Evolutionary conservation across 140 eudicot genomes (phyloP).

Genomic region (Senecio squalidus): DNA sequence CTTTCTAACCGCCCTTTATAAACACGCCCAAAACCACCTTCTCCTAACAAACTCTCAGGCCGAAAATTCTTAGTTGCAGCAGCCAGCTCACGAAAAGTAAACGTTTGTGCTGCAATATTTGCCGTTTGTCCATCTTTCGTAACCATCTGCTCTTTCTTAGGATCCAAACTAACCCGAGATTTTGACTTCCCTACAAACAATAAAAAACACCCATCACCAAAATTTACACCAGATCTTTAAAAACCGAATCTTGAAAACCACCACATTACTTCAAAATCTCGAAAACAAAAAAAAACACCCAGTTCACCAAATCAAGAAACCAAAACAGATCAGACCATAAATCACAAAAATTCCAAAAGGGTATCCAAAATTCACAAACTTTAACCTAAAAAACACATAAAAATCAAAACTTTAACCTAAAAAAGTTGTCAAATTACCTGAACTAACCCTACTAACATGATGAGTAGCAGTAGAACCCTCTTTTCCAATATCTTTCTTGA

Average conservation of each 20-base stretch:
- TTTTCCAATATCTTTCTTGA: slow-evolving; percentile 67
- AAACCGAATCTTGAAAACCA: no score
- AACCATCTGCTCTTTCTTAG: slow-evolving; percentile 70
- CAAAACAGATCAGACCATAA: slow-evolving; percentile 38
- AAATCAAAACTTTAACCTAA: slow-evolving; percentile 15
- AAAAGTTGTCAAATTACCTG: no score
- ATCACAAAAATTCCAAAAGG: slow-evolving; percentile 10
- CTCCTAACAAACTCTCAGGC: slow-evolving; percentile 81
- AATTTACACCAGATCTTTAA: slow-evolving; percentile 24
- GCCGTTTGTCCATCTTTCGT: slow-evolving; percentile 76
- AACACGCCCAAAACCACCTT: slow-evolving; percentile 98
- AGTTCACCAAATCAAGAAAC: slow-evolving; percentile 18
- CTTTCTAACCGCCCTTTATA: slow-evolving; percentile 85
- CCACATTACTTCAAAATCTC: slow-evolving; percentile 9
- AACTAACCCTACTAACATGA: slow-evolving; percentile 66
- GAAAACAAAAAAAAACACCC: slow-evolving; percentile 12
- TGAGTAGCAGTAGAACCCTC: slow-evolving; percentile 70
- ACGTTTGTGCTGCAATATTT: slow-evolving; percentile 93
- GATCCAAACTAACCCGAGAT: slow-evolving; percentile 63
- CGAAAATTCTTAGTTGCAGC: slow-evolving; percentile 90
- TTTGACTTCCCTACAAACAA: slow-evolving; percentile 57
- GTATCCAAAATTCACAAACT: not conserved
- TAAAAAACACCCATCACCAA: not conserved
- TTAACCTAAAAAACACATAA: slow-evolving; percentile 3
- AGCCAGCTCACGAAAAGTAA: slow-evolving; percentile 96